Evolutionary conservation across 2,329 filamentous ascomycete genomes (phyloP).

Genomic region (Ceratocystis albifundus): DNA sequence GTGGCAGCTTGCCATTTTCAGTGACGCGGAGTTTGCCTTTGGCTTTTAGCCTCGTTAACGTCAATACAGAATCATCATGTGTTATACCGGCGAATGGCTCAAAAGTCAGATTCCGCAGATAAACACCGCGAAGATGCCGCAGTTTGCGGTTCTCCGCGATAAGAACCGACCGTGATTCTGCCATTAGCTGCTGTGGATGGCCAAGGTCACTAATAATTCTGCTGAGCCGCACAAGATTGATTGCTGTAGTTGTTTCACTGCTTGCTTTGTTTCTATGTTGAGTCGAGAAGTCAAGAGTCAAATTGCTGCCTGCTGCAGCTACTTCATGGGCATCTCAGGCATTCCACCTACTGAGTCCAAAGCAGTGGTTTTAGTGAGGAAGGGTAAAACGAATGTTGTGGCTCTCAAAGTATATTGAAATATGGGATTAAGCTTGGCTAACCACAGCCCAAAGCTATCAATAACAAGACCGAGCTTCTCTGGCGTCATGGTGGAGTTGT

Average conservation of each 20-base stretch:
- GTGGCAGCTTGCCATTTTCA: constrained; percentile 40
- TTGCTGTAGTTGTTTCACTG: not conserved
- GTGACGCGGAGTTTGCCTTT: constrained; percentile 34
- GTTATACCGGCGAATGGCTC: constrained; percentile 39
- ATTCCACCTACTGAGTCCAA: not conserved
- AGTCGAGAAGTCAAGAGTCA: not conserved
- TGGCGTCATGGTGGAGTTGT: constrained; percentile 6
- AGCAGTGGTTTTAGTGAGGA: not conserved
- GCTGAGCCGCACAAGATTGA: not conserved
- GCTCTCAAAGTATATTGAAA: not conserved
- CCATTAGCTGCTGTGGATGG: constrained; percentile 2
- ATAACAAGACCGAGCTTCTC: not conserved
- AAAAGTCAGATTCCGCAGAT: constrained; percentile 73
- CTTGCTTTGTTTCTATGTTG: not conserved
- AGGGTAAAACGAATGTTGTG: too few relatives aligned
- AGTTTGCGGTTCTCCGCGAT: constrained; percentile 72
- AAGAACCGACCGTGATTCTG: constrained; percentile 38
- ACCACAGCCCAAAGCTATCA: constrained; percentile 6
- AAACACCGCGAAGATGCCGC: constrained; percentile 76
- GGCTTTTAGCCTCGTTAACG: constrained; percentile 44
- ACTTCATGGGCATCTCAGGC: constrained; percentile 6
- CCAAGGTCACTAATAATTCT: not conserved
- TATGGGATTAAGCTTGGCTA: not conserved
- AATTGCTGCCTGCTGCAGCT: constrained; percentile 12
- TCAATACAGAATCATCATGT: constrained; percentile 71